Conservation (phyloP, 768 basidiomycete genomes). For the Boletus reticulatus region DNA sequence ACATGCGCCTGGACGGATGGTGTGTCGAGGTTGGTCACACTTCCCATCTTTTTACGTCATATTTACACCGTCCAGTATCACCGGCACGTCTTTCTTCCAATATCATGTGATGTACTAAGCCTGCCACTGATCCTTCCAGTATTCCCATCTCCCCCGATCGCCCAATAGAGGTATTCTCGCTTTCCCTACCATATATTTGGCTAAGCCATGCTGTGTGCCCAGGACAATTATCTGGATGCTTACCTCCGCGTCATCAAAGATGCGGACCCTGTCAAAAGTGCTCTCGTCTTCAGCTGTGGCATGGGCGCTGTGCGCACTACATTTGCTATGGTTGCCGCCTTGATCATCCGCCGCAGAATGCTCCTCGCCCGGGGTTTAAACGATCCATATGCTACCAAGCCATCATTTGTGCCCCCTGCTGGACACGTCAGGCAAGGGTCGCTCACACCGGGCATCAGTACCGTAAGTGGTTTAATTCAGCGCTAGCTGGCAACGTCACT, state of each 20-base stretch:
- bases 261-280: slow-evolving; percentile 76
- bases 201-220: background rate
- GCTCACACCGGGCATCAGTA: slow-evolving; percentile 41
- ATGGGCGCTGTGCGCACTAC: slow-evolving; percentile 97
- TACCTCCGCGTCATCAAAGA: slow-evolving; percentile 80
- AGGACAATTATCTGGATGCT: slow-evolving; percentile 95
- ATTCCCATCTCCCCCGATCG: slow-evolving; percentile 95
- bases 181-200: background rate
- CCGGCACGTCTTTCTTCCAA: slow-evolving; percentile 45
- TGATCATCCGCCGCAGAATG: slow-evolving; percentile 79
- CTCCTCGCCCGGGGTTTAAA: slow-evolving; percentile 56
- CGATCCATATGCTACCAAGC: slow-evolving; percentile 71
- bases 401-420: slow-evolving; percentile 13
- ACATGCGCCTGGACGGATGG: slow-evolving; percentile 81
- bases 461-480: slow-evolving; percentile 37
- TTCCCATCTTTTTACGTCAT: background rate
- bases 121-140: slow-evolving; percentile 35
- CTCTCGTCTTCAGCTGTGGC: slow-evolving; percentile 92
- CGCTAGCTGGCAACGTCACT: background rate
- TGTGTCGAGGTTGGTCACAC: slow-evolving; percentile 66
- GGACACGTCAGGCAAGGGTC: slow-evolving; percentile 14
- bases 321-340: slow-evolving; percentile 95
- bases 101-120: slow-evolving; percentile 11
- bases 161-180: slow-evolving; percentile 70
- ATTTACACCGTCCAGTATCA: slow-evolving; percentile 54